Evolutionary conservation across 2,329 filamentous ascomycete genomes (phyloP).

Genomic region (Calonectria henricotiae): DNA sequence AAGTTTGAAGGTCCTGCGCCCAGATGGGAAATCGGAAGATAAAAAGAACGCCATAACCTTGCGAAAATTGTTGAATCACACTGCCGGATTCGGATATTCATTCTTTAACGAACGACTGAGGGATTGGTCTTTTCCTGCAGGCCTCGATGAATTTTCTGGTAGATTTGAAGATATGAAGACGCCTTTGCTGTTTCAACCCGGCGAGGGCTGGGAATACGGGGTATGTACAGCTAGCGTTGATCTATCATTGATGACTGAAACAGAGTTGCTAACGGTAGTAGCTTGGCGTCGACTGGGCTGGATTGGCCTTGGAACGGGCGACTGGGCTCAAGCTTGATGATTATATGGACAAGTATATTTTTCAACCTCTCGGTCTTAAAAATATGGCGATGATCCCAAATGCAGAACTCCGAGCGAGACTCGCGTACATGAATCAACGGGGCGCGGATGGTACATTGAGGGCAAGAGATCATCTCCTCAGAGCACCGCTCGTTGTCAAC

Average conservation of each 20-base stretch:
- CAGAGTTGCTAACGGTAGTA: conserved; percentile 49
- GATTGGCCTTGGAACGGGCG: conserved; percentile 65
- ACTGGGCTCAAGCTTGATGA: conserved; percentile 64
- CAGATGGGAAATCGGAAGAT: conserved; percentile 58
- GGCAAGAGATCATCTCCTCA: conserved; percentile 67
- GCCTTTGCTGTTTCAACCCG: conserved; percentile 76
- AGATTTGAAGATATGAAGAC: conserved; percentile 67
- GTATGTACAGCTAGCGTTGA: conserved; percentile 55
- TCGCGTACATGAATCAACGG: conserved; percentile 73
- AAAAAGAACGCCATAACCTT: conserved; percentile 70
- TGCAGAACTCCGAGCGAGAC: conserved; percentile 67
- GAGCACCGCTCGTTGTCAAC: conserved; percentile 61
- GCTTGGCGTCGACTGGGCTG: conserved; percentile 71
- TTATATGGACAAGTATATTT: conserved; percentile 67
- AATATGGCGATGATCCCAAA: conserved; percentile 73
- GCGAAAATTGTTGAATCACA: conserved; percentile 72
- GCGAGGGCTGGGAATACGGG: conserved; percentile 74
- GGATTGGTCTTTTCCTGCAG: conserved; percentile 66
- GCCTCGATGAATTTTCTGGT: conserved; percentile 73
- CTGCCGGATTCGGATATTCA: conserved; percentile 72
- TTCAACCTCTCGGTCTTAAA: conserved; percentile 64
- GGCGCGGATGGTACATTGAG: conserved; percentile 62
- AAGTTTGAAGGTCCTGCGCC: conserved; percentile 63
- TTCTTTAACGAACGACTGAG: conserved; percentile 69
- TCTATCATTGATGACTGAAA: neutral